A percentile compares a stretch with the other conserved stretches of the same genome.
Evolutionary conservation across 352 stramenopile genomes (phyloP).

Genomic region (Globisporangium lucens): DNA sequence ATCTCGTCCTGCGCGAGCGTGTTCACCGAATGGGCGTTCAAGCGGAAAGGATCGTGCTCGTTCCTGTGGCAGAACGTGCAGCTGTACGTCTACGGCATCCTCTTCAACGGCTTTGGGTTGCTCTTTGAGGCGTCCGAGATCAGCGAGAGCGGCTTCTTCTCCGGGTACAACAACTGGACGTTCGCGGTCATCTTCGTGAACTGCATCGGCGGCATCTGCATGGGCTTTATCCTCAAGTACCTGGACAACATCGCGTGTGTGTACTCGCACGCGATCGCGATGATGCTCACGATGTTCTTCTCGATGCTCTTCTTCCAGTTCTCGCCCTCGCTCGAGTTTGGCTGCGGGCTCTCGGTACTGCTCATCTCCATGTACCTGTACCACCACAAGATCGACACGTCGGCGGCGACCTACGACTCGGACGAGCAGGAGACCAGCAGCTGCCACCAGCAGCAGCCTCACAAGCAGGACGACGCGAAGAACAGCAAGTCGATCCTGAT

Average conservation of each 20-base stretch:
- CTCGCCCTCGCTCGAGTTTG: conserved; percentile 79
- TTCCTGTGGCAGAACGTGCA: conserved; percentile 85
- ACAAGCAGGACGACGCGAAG: not conserved
- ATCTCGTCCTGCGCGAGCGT: conserved; percentile 84
- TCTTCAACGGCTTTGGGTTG: conserved; percentile 74
- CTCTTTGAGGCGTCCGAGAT: conserved; percentile 51
- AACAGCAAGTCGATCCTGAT: conserved; percentile 7
- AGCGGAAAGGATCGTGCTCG: conserved; percentile 64
- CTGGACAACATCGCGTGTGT: conserved; percentile 90
- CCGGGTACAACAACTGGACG: conserved; percentile 82
- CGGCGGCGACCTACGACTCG: conserved; percentile 11
- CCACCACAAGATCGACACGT: conserved; percentile 58
- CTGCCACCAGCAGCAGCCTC: not conserved
- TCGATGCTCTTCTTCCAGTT: conserved; percentile 87
- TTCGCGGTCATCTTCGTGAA: conserved; percentile 71
- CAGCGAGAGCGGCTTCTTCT: conserved; percentile 55
- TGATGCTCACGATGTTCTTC: conserved; percentile 89
- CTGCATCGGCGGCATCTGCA: conserved; percentile 67
- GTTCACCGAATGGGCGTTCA: conserved; percentile 85
- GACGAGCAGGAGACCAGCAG: conserved; percentile 15
- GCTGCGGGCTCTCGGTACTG: conserved; percentile 70
- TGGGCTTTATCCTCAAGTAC: conserved; percentile 84
- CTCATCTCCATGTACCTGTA: conserved; percentile 89
- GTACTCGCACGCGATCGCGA: conserved; percentile 81
- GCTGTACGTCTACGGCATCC: conserved; percentile 78